These are phyloP conservation scores for Stephania cephalantha DNA, from an alignment of 164 flowering plant species.

Conservation along the genomic window DNA sequence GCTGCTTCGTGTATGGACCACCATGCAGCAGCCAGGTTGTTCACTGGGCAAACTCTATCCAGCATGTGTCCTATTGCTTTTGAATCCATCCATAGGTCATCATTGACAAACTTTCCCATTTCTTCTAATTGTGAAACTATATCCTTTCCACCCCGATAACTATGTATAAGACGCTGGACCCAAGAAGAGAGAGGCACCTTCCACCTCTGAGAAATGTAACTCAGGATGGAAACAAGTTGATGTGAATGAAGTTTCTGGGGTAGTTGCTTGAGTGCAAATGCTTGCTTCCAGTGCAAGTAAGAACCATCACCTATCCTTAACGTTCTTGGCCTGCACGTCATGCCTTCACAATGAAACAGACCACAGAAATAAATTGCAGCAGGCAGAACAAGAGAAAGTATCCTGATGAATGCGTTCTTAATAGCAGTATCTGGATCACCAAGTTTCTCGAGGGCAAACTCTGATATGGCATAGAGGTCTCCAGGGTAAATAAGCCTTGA, in stretches of 20 bases:
- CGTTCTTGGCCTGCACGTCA: conserved; percentile 21
- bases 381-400: conserved; percentile 61
- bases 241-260: conserved; percentile 68
- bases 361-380: conserved; percentile 55
- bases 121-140: conserved; percentile 43
- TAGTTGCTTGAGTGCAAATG: conserved; percentile 73
- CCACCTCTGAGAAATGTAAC: conserved; percentile 92
- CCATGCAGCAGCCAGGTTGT: conserved; percentile 79
- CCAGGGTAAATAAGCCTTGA: conserved; percentile 61
- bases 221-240: conserved; percentile 80
- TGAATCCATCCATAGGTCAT: conserved; percentile 42
- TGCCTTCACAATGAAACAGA: conserved; percentile 31
- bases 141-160: conserved; percentile 41
- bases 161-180: conserved; percentile 73
- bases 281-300: conserved; percentile 70
- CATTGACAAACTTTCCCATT: conserved; percentile 26
- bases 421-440: conserved; percentile 70
- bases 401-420: conserved; percentile 46
- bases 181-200: conserved; percentile 87
- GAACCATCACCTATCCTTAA: conserved; percentile 31
- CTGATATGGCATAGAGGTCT: conserved; percentile 45
- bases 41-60: conserved; percentile 56
- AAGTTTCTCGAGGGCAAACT: conserved; percentile 69
- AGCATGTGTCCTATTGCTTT: conserved; percentile 53
- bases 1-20: conserved; percentile 98